Evolutionary conservation across 2,329 filamentous ascomycete genomes (phyloP), one percentile per base, ranked within the genome.

Genomic region (Diaporthe vaccinii): DNA sequence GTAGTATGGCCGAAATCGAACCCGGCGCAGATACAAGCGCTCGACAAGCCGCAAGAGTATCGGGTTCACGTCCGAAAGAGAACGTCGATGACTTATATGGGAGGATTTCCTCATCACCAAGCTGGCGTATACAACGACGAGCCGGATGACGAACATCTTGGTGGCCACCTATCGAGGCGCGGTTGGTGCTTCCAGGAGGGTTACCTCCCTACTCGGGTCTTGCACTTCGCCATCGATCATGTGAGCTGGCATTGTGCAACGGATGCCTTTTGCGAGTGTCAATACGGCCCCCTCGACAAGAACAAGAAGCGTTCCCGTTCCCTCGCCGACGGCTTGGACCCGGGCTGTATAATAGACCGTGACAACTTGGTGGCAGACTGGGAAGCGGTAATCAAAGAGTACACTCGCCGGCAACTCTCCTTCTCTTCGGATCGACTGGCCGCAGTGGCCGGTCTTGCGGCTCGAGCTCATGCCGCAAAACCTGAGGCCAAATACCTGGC

Each of bases 161-260:
- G 57, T 1, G 31, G 53, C 36, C 25, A 59, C n/a, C 31, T 70
- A n/a, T 70, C 49, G 12, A 55, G 12, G n/a, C 49, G 67, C 49
- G 49, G 46, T 2, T 70, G 67, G 46, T 70, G 67, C n/a, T 57
- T 55, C 3, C 67, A 70, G 22, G 67, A 55, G 4, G 28, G 20
- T 6, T 10, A n/a, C 5, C 46, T 55, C 22, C 67, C 49, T 2
- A 28, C 6, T 2, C 46, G 67, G 3, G 36, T 55, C 20, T 28
- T 70, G 31, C 67, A 70, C n/a, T 70, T 70, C n/a, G 53, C 34
- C 22, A n/a, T 39, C 22, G 67, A 41, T n/a, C 46, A 70, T 9
- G 6, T 70, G 6, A 53, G 46, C 67, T 70, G 67, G 67, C 22
- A 9, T 22, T 70, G 67, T 28, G 17, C 46, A 10, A 41, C 46